phyloP scores from a whole-genome alignment of 306 rosid species.

The Trifolium fragiferum region DNA sequence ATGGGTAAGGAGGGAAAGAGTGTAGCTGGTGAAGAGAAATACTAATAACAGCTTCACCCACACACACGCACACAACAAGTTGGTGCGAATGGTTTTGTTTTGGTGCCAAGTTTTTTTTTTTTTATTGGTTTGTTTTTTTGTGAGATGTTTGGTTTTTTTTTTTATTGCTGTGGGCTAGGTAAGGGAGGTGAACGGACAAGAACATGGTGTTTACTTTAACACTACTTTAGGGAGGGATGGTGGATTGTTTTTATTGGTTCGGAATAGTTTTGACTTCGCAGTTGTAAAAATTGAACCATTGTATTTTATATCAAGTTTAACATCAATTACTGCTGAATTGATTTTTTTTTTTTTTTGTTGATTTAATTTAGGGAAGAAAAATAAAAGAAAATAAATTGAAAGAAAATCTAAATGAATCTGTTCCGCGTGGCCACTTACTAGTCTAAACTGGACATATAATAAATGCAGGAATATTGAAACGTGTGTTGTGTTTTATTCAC shows the following conservation, averaged over 20 bases:
- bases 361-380: not conserved
- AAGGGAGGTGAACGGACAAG: conserved; percentile 45
- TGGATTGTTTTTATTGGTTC: no score
- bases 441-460: not conserved
- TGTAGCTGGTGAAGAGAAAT: not conserved
- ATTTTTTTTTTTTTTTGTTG: not conserved
- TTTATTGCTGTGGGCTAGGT: conserved; percentile 35
- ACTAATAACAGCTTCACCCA: conserved; percentile 33
- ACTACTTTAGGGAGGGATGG: conserved; percentile 2
- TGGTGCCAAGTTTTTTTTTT: conserved; percentile 31
- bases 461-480: conserved; percentile 1
- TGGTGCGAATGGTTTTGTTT: conserved; percentile 30
- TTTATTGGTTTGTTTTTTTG: not conserved
- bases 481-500: not conserved
- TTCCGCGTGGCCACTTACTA: not conserved
- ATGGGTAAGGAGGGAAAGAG: conserved; percentile 7
- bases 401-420: not conserved
- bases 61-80: not conserved
- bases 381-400: not conserved
- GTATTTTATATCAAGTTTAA: no score
- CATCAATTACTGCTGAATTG: no score
- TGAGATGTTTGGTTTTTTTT: not conserved
- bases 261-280: no score
- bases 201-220: not conserved
- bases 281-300: no score